Percentiles rank a stretch among this genome's conserved stretches.
These are phyloP conservation scores for Lasiosphaeria hispida DNA, from an alignment of 495 filamentous ascomycete species.

Conservation along the genomic window DNA sequence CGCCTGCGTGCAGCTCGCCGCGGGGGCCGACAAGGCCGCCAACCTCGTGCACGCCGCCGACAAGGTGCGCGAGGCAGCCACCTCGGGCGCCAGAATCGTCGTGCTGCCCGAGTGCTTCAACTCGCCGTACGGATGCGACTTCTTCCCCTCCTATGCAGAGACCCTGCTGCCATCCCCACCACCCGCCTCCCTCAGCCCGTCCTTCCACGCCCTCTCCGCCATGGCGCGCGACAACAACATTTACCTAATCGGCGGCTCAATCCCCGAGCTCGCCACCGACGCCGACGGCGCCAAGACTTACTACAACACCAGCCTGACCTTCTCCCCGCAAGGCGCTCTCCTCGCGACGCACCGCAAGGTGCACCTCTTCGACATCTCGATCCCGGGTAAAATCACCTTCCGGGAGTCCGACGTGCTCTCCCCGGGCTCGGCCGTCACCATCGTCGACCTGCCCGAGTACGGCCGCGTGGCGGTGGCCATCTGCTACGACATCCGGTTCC, in stretches of 20 bases:
- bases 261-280: slow-evolving; percentile 65
- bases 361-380: slow-evolving; percentile 99
- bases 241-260: slow-evolving; percentile 88
- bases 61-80: slow-evolving; percentile 80
- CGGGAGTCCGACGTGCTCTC: slow-evolving; percentile 83
- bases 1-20: slow-evolving; percentile 77
- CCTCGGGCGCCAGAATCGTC: slow-evolving; percentile 69
- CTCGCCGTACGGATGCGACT: slow-evolving; percentile 88
- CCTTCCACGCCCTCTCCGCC: slow-evolving; percentile 77
- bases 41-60: slow-evolving; percentile 80
- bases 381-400: slow-evolving; percentile 91
- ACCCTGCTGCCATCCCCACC: slow-evolving; percentile 77
- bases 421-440: slow-evolving; percentile 75
- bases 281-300: slow-evolving; percentile 49
- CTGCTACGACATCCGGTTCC: slow-evolving; percentile 97
- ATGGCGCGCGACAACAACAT: slow-evolving; percentile 73
- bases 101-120: slow-evolving; percentile 91
- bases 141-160: slow-evolving; percentile 91
- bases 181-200: slow-evolving; percentile 64
- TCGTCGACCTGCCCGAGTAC: slow-evolving; percentile 82
- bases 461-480: slow-evolving; percentile 84
- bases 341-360: slow-evolving; percentile 88
- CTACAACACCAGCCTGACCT: slow-evolving; percentile 89
- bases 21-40: slow-evolving; percentile 73
- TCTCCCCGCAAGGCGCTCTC: slow-evolving; percentile 71